phyloP scores from a whole-genome alignment of 2,329 filamentous ascomycete genomes.

The Neonectria sp. region DNA sequence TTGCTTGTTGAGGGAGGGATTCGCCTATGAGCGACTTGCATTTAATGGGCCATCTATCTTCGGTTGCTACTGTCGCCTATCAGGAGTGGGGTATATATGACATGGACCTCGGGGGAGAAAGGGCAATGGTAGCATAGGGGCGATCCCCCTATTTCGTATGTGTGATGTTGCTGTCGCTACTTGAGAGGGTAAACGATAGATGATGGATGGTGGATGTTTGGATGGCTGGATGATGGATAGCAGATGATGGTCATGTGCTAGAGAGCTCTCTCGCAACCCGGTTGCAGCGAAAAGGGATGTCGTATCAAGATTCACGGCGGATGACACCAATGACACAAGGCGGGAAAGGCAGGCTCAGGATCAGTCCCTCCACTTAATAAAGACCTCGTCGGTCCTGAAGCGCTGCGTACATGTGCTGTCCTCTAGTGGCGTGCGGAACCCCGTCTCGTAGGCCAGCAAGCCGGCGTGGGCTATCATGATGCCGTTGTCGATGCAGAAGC shows the following conservation, averaged over 20 bases:
- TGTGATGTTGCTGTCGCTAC: constrained; percentile 1
- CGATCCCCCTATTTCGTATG: neutral
- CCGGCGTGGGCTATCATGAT: constrained; percentile 99
- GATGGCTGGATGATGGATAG: constrained; percentile 14
- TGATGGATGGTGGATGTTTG: neutral
- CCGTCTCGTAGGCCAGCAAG: constrained; percentile 85
- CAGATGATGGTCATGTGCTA: neutral
- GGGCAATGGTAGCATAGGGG: neutral
- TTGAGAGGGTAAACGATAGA: constrained; percentile 11
- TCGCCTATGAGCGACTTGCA: constrained; percentile 5
- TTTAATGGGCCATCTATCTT: constrained; percentile 11
- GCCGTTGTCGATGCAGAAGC: constrained; percentile 98
- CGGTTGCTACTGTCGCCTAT: constrained; percentile 5
- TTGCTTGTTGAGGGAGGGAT: constrained; percentile 3
- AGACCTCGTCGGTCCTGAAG: constrained; percentile 87
- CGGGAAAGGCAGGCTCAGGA: constrained; percentile 26
- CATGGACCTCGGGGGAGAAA: neutral
- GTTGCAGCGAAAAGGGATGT: neutral
- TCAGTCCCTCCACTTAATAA: constrained; percentile 82
- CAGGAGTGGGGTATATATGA: constrained; percentile 4
- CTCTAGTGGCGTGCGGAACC: constrained; percentile 81
- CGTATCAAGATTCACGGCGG: constrained; percentile 14
- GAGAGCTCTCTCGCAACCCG: neutral
- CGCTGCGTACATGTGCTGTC: constrained; percentile 90
- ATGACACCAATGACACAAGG: constrained; percentile 14